Conservation (phyloP, 192 early-diverging fungal genomes). For the Phycomyces blakesleeanus region DNA sequence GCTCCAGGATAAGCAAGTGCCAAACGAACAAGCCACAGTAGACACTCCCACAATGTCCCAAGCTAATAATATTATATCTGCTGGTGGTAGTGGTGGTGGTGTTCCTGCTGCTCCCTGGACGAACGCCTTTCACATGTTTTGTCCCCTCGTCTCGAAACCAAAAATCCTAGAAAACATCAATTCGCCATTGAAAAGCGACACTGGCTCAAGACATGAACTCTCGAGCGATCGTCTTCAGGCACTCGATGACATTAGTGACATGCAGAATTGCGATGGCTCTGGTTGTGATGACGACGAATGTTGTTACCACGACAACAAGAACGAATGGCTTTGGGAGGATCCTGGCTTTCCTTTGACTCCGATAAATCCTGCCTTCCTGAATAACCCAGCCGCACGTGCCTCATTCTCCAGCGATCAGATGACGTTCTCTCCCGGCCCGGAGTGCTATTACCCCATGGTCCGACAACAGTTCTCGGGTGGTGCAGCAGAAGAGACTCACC, state of each 20-base stretch:
- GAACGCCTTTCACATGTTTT: background rate
- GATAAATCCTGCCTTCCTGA: background rate
- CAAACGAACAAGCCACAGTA: background rate
- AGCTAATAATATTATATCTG: too few relatives aligned
- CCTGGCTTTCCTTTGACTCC: background rate
- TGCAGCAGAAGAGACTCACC: too few relatives aligned
- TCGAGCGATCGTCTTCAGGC: too few relatives aligned
- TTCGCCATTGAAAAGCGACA: slow-evolving; percentile 2
- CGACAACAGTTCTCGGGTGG: too few relatives aligned
- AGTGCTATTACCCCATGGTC: too few relatives aligned
- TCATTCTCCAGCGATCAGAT: background rate
- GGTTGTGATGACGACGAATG: background rate
- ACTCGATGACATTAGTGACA: too few relatives aligned
- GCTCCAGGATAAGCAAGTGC: slow-evolving; percentile 29
- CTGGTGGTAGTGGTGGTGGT: too few relatives aligned
- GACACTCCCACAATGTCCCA: background rate
- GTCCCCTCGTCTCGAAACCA: background rate
- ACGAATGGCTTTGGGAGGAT: background rate
- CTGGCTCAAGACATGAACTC: background rate
- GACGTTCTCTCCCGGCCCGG: too few relatives aligned
- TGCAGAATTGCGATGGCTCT: background rate
- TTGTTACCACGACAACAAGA: background rate
- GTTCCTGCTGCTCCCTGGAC: background rate
- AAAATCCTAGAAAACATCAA: background rate
- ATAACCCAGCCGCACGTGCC: background rate